Evolutionary conservation across 2,329 filamentous ascomycete genomes (phyloP).

Genomic region (Emydomyces testavorans): DNA sequence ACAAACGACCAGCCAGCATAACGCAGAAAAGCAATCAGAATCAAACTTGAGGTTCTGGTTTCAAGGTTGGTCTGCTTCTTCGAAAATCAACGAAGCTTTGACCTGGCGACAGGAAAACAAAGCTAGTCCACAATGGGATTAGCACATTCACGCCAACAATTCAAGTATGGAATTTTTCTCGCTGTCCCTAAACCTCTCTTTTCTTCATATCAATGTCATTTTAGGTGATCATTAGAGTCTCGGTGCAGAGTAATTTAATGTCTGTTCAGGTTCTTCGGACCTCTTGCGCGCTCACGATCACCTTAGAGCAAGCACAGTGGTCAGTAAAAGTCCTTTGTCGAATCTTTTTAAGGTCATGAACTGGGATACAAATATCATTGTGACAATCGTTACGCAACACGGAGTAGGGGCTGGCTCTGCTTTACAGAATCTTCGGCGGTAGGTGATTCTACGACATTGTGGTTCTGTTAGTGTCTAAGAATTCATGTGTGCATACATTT

Average conservation of each 20-base stretch:
- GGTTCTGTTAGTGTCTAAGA: not conserved
- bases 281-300: conserved; percentile 95
- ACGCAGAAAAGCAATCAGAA: not conserved
- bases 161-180: conserved; percentile 20
- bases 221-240: conserved; percentile 99
- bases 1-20: not conserved
- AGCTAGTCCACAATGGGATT: conserved; percentile 26
- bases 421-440: no score
- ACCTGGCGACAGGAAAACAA: conserved; percentile 5
- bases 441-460: not conserved
- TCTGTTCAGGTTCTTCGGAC: conserved; percentile 77
- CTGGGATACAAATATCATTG: conserved; percentile 13
- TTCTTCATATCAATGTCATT: conserved; percentile 43
- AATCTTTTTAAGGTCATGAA: conserved; percentile 9
- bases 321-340: conserved; percentile 10
- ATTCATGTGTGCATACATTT: no score
- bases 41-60: not conserved
- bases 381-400: conserved; percentile 7
- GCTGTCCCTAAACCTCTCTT: conserved; percentile 33
- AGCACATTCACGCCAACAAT: conserved; percentile 18
- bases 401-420: no score
- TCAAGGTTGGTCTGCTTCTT: not conserved
- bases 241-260: conserved; percentile 60
- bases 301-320: conserved; percentile 63
- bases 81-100: conserved; percentile 7